Conservation (phyloP, 257 asterid species). For the Prunella vulgaris region DNA sequence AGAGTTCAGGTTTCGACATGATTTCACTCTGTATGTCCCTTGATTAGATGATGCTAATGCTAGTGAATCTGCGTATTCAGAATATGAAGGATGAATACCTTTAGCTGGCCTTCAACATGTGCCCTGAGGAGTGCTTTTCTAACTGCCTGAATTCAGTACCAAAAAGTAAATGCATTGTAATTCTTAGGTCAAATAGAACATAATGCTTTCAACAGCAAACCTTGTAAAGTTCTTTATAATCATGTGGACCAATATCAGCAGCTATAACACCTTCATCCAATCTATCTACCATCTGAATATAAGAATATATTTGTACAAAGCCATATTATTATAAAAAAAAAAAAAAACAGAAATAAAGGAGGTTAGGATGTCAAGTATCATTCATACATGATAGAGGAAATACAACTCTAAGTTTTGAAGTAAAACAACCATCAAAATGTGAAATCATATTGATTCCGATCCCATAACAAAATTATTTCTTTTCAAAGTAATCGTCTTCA, state of each 20-base stretch:
- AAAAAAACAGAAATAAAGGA: not conserved
- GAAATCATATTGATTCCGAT: not conserved
- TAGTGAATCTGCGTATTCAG: constrained; percentile 18
- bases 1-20: constrained; percentile 86
- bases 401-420: not conserved
- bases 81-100: constrained; percentile 41
- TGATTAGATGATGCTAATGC: constrained; percentile 30
- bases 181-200: constrained; percentile 15
- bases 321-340: not conserved
- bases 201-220: constrained; percentile 32
- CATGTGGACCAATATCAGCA: constrained; percentile 65
- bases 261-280: constrained; percentile 69
- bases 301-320: constrained; percentile 10
- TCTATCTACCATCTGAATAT: constrained; percentile 79
- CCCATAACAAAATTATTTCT: not conserved
- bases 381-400: not conserved
- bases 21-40: constrained; percentile 58
- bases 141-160: constrained; percentile 59
- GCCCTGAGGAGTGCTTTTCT: constrained; percentile 95
- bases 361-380: constrained; percentile 3
- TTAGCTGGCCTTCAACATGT: constrained; percentile 93
- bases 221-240: constrained; percentile 91
- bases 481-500: not conserved
- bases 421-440: not conserved
- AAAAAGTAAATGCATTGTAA: constrained; percentile 24